These are phyloP conservation scores for Aspergillus oerlinghausenensis DNA, from an alignment of 2,329 filamentous ascomycete genomes.

Conservation along the genomic window DNA sequence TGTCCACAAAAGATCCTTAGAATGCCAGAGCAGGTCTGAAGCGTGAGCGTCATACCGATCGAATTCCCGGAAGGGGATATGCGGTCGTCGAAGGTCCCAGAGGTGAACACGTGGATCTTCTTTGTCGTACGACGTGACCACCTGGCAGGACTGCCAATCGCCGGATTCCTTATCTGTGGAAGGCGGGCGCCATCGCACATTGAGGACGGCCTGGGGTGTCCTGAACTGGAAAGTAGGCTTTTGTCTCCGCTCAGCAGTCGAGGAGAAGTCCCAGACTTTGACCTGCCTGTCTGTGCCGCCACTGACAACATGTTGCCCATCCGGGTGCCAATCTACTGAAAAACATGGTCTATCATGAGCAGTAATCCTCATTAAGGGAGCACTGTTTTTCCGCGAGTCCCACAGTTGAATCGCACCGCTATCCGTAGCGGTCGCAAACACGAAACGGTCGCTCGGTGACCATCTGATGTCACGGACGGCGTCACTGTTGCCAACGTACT, in stretches of 20 bases:
- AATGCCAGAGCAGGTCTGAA: slow-evolving; percentile 60
- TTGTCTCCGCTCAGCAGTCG: slow-evolving; percentile 51
- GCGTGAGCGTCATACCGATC: slow-evolving; percentile 52
- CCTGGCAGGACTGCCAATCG: slow-evolving; percentile 57
- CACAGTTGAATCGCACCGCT: slow-evolving; percentile 60
- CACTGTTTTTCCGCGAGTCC: slow-evolving; percentile 56
- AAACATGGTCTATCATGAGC: slow-evolving; percentile 59
- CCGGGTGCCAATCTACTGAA: slow-evolving; percentile 63
- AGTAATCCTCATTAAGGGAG: slow-evolving; percentile 56
- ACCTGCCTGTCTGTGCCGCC: slow-evolving; percentile 59
- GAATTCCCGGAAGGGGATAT: slow-evolving; percentile 59
- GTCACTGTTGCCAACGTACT: slow-evolving; percentile 55
- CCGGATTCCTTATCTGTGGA: slow-evolving; percentile 52
- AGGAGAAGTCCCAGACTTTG: slow-evolving; percentile 61
- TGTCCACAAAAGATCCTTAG: slow-evolving; percentile 61
- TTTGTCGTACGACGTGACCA: slow-evolving; percentile 59
- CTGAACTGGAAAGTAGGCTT: slow-evolving; percentile 56
- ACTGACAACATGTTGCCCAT: slow-evolving; percentile 60
- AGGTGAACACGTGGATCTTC: slow-evolving; percentile 58
- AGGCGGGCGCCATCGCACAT: slow-evolving; percentile 59
- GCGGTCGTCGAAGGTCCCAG: slow-evolving; percentile 60
- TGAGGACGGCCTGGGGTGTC: slow-evolving; percentile 58
- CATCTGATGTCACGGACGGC: slow-evolving; percentile 61
- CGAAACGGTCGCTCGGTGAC: slow-evolving; percentile 59
- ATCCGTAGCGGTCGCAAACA: slow-evolving; percentile 62